These are phyloP conservation scores for Asterionellopsis glacialis DNA, from an alignment of 108 stramenopile species.

Conservation along the genomic window DNA sequence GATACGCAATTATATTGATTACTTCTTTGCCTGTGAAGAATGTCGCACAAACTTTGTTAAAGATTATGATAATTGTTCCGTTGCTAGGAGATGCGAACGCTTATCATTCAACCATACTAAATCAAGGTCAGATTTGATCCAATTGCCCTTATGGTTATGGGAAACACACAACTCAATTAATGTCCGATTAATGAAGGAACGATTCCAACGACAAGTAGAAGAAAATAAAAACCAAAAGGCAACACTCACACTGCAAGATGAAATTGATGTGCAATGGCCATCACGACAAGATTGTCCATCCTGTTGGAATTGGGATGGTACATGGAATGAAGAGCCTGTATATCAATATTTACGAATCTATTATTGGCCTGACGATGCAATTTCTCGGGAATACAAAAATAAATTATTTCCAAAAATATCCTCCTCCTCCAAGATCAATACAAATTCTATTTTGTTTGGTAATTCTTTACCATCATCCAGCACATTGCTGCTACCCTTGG, in stretches of 20 bases:
- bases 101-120: conserved; percentile 13
- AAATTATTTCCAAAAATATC: too few relatives aligned
- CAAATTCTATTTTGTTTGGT: too few relatives aligned
- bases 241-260: too few relatives aligned
- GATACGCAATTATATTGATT: conserved; percentile 48
- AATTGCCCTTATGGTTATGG: conserved; percentile 70
- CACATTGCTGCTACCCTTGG: too few relatives aligned
- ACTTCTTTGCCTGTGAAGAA: conserved; percentile 84
- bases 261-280: conserved; percentile 28
- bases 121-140: conserved; percentile 40
- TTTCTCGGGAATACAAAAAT: neutral
- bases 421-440: too few relatives aligned
- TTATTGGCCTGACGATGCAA: conserved; percentile 35
- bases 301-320: conserved; percentile 40
- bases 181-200: conserved; percentile 58
- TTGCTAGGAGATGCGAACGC: conserved; percentile 70
- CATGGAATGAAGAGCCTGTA: conserved; percentile 24
- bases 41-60: conserved; percentile 68
- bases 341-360: conserved; percentile 31
- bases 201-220: conserved; percentile 23
- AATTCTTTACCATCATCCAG: too few relatives aligned
- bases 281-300: conserved; percentile 27
- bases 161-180: conserved; percentile 83
- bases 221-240: neutral
- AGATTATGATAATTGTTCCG: conserved; percentile 62